phyloP scores from a whole-genome alignment of 1,139 yeast genomes.

The Kodamaea anthophila region DNA sequence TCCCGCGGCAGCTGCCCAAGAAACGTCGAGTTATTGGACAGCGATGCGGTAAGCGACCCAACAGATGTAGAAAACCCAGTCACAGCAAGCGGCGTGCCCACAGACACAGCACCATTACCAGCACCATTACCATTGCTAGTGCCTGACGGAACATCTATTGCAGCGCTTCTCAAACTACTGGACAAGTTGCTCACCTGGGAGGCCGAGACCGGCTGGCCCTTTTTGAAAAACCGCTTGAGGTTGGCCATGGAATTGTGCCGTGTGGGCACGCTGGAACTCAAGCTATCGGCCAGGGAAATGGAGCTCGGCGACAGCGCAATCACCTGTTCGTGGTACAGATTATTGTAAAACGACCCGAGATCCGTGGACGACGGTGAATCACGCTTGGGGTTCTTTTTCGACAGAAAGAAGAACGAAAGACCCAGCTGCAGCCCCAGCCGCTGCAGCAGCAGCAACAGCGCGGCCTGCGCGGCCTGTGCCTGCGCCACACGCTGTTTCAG shows the following conservation, averaged over 20 bases:
- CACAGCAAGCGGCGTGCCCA: constrained; percentile 11
- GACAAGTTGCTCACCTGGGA: constrained; percentile 34
- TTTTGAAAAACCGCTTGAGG: constrained; percentile 54
- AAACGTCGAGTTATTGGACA: constrained; percentile 28
- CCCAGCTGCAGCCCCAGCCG: constrained; percentile 43
- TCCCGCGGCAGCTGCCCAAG: constrained; percentile 31
- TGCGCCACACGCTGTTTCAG: constrained; percentile 68
- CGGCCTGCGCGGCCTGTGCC: constrained; percentile 38
- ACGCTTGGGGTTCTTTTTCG: constrained; percentile 18
- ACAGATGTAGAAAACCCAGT: constrained; percentile 15
- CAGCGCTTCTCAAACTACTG: constrained; percentile 35
- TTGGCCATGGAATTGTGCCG: constrained; percentile 74
- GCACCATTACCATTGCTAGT: constrained; percentile 12
- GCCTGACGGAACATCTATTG: too few relatives aligned
- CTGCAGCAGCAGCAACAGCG: constrained; percentile 27
- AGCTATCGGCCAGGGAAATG: constrained; percentile 33
- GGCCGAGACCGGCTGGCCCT: constrained; percentile 27
- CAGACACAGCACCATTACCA: constrained; percentile 6
- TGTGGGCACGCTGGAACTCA: constrained; percentile 13
- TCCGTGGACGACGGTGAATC: constrained; percentile 34
- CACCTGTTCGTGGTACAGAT: constrained; percentile 31
- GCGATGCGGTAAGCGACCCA: constrained; percentile 16
- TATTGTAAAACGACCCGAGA: constrained; percentile 42
- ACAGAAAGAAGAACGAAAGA: constrained; percentile 40
- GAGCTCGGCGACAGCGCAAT: constrained; percentile 36